Conservation (phyloP, 2,329 filamentous ascomycete genomes). For the Colletotrichum truncatum region DNA sequence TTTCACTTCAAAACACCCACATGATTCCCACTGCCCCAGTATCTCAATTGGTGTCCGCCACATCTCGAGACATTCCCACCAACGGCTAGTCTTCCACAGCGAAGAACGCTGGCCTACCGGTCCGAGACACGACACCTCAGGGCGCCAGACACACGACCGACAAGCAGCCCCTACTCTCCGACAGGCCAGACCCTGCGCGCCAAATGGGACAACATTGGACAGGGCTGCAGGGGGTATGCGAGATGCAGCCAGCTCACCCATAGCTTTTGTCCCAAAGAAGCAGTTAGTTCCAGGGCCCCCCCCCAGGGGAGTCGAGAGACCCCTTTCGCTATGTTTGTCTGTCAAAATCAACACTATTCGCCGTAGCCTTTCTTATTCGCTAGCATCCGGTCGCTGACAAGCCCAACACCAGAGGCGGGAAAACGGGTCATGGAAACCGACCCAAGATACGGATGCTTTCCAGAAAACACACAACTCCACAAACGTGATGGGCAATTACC, state of each 20-base stretch:
- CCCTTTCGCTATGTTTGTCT: conserved; percentile 1
- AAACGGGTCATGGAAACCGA: neutral
- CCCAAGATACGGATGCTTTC: conserved; percentile 8
- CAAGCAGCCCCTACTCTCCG: neutral
- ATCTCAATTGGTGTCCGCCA: neutral
- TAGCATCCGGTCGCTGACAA: neutral
- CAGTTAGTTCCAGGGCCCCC: neutral
- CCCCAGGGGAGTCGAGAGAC: neutral
- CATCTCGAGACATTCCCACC: neutral
- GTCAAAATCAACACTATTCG: conserved; percentile 5
- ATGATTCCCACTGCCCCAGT: neutral
- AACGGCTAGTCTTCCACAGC: neutral
- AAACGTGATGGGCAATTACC: neutral
- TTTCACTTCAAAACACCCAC: neutral
- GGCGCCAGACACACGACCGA: conserved; percentile 5
- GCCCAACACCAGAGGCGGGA: neutral
- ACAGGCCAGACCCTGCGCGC: conserved; percentile 1
- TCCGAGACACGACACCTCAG: neutral
- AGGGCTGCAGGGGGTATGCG: conserved; percentile 27
- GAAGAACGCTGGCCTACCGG: neutral
- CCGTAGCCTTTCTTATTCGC: neutral
- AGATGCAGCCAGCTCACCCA: conserved; percentile 18
- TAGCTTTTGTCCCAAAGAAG: conserved; percentile 17
- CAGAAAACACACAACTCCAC: neutral
- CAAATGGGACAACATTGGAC: conserved; percentile 3